These are phyloP conservation scores for Exophiala viscosa DNA, from an alignment of 2,329 filamentous ascomycete species.

Conservation along the genomic window DNA sequence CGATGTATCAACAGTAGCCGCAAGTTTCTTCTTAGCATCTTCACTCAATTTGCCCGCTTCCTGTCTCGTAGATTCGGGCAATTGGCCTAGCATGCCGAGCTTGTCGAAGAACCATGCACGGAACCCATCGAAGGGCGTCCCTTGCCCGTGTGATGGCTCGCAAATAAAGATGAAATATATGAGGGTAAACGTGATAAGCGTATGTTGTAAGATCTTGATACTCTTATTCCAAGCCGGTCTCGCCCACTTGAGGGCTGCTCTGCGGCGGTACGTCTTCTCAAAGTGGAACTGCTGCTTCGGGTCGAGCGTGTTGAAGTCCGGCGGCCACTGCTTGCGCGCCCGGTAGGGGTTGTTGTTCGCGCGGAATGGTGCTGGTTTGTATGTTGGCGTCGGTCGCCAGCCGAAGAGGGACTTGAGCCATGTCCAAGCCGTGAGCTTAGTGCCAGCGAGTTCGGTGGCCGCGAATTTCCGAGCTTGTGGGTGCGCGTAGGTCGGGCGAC, in stretches of 20 bases:
- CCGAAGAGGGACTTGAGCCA: slow-evolving; percentile 23
- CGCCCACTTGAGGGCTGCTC: slow-evolving; percentile 59
- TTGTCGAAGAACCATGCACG: slow-evolving; percentile 25
- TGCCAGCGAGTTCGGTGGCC: slow-evolving; percentile 10
- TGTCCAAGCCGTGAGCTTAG: slow-evolving; percentile 17
- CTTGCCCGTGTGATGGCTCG: slow-evolving; percentile 21
- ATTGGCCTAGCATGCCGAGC: slow-evolving; percentile 14
- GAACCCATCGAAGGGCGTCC: slow-evolving; percentile 27
- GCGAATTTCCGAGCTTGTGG: slow-evolving; percentile 2
- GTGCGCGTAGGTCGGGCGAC: slow-evolving; percentile 14
- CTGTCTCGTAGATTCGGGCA: slow-evolving; percentile 18
- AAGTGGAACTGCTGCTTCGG: slow-evolving; percentile 66
- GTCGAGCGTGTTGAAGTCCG: slow-evolving; percentile 59
- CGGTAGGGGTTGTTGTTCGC: slow-evolving; percentile 53
- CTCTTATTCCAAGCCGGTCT: slow-evolving; percentile 56
- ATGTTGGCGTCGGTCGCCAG: slow-evolving; percentile 16
- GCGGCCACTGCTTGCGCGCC: slow-evolving; percentile 62
- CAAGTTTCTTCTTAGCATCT: slow-evolving; percentile 20
- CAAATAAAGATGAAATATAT: slow-evolving; percentile 28
- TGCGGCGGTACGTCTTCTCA: slow-evolving; percentile 61
- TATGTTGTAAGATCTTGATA: slow-evolving; percentile 57
- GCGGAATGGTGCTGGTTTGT: slow-evolving; percentile 26
- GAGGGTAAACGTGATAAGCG: slow-evolving; percentile 37
- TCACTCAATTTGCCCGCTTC: slow-evolving; percentile 22
- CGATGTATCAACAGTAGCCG: background rate